Evolutionary conservation across 2,329 filamentous ascomycete species (phyloP).

Genomic region (Teratosphaeria destructans): DNA sequence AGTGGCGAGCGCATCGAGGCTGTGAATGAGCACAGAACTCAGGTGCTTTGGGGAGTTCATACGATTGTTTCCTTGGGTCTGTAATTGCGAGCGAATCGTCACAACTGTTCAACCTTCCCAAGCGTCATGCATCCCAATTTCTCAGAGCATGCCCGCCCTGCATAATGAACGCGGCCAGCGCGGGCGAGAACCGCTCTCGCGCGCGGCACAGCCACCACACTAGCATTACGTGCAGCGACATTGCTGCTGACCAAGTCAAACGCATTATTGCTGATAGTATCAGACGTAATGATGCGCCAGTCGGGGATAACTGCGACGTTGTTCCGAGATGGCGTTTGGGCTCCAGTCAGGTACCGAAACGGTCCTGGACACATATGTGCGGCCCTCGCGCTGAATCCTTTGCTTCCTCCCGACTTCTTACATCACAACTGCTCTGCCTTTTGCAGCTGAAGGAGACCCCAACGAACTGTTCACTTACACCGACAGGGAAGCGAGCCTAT

Average conservation of each 20-base stretch:
- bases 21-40: not conserved
- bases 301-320: not conserved
- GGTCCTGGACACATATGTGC: not conserved
- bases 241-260: not conserved
- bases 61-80: not conserved
- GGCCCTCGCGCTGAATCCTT: not conserved
- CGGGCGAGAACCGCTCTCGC: not conserved
- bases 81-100: not conserved
- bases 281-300: not conserved
- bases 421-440: not conserved
- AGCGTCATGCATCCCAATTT: not conserved
- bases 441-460: not conserved
- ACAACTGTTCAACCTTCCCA: not conserved
- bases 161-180: not conserved
- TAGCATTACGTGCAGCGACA: not conserved
- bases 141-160: not conserved
- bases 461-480: not conserved
- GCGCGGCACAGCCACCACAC: not conserved
- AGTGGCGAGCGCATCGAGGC: not conserved
- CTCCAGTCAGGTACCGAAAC: not conserved
- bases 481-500: not conserved
- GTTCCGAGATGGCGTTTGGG: not conserved
- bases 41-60: not conserved
- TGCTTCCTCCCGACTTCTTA: not conserved
- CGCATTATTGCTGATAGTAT: not conserved